Evolutionary conservation across 495 filamentous ascomycete genomes (phyloP), one percentile per base, ranked within the genome.

Genomic region (Neurospora sp.): DNA sequence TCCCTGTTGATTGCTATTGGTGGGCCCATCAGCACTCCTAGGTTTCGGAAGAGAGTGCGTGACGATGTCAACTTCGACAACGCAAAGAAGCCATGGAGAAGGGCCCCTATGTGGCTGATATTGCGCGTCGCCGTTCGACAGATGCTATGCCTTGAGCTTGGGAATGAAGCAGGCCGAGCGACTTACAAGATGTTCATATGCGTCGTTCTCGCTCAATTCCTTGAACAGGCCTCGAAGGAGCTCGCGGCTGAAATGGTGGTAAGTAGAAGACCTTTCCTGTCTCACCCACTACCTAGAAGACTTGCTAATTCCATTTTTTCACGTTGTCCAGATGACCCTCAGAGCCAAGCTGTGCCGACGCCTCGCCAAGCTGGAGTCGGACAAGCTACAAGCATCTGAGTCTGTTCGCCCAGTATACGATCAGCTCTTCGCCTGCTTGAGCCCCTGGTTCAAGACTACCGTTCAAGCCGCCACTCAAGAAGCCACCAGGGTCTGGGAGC

Each of bases 161-260:
- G 88, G 2, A 76, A 69, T 9, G 81, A 84, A 4, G 14, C 74
- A 5, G 89, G 88, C 0, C 82, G 82, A n/a, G 69, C 85, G 2
- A 78, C 82, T 6, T 91, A 91, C 83, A 92, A 92, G 73, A 79
- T 85, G 48, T 76, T 91, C 2, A 83, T 89, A 4, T 84, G 82
- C 69, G 35, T 82, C 31, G 18, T 87, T 1, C 72, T 90, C 6
- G 74, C 83, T 3, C 72, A 81, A 0, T 73, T 90, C 18, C 75
- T 90, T 4, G 75, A 79, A 3, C 83, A 85, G 6, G 80, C 71
- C 38, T 59, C 85, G 14, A 44, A 76, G 3, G 72, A 68, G 5
- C 65, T 78, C 0, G 70, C 20, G 12, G 74, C 73, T 22, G 74
- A 73, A 4, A 40, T 31, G 40, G 27, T 48, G 10, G 27, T 48